Conservation (phyloP, 805 yeast species). For the Zygotorulaspora chibaensis region DNA sequence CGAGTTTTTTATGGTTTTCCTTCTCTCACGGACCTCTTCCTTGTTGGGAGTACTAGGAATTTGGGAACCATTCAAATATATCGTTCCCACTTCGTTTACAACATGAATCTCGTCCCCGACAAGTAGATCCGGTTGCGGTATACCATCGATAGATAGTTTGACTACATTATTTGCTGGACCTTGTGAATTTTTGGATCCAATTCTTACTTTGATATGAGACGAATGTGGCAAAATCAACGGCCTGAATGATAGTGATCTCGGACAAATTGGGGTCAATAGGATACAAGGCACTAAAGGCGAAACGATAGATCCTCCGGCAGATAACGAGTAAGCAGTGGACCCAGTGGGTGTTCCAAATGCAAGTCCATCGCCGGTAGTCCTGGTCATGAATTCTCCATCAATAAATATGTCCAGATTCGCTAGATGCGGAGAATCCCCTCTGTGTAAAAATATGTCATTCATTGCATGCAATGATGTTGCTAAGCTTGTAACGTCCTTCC, state of each 20-base stretch:
- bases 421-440: conserved; percentile 85
- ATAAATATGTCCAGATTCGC: conserved; percentile 79
- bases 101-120: conserved; percentile 81
- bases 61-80: conserved; percentile 48
- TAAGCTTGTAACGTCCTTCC: conserved; percentile 8
- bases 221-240: conserved; percentile 79
- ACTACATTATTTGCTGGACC: conserved; percentile 39
- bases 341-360: conserved; percentile 89
- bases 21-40: conserved; percentile 15
- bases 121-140: conserved; percentile 59
- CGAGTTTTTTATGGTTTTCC: conserved; percentile 29
- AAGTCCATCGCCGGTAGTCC: conserved; percentile 90
- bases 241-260: conserved; percentile 83
- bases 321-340: conserved; percentile 85
- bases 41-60: conserved; percentile 37
- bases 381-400: conserved; percentile 78
- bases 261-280: conserved; percentile 85
- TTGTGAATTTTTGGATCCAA: conserved; percentile 46
- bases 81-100: conserved; percentile 59
- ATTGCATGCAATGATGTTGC: conserved; percentile 55
- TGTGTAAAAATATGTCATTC: conserved; percentile 85
- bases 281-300: conserved; percentile 85
- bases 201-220: conserved; percentile 63
- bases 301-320: conserved; percentile 89
- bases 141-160: conserved; percentile 79